Evolutionary conservation across 768 basidiomycete genomes (phyloP).

Genomic region (Suillus fuscotomentosus): DNA sequence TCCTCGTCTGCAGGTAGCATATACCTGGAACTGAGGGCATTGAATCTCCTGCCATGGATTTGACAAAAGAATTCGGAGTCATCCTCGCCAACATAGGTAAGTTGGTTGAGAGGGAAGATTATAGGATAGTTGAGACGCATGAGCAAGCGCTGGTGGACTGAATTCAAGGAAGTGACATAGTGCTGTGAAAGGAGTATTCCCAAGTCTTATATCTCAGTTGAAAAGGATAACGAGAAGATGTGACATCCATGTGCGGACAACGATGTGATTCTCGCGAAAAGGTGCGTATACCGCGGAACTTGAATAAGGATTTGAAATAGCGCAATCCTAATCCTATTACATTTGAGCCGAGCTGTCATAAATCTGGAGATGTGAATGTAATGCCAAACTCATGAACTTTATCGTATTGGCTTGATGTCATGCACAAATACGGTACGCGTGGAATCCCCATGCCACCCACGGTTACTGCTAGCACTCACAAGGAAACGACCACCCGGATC

Average conservation of each 20-base stretch:
- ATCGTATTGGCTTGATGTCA: constrained; percentile 61
- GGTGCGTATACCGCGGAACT: constrained; percentile 32
- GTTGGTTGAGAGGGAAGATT: constrained; percentile 34
- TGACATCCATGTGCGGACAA: constrained; percentile 22
- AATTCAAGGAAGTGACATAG: constrained; percentile 22
- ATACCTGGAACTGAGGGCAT: constrained; percentile 53
- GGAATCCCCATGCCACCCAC: constrained; percentile 92
- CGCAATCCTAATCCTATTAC: constrained; percentile 26
- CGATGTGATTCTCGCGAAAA: constrained; percentile 12
- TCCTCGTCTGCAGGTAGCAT: constrained; percentile 67
- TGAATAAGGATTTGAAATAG: constrained; percentile 32
- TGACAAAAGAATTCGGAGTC: constrained; percentile 53
- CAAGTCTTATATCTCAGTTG: constrained; percentile 28
- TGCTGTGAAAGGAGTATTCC: constrained; percentile 6
- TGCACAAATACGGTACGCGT: constrained; percentile 90
- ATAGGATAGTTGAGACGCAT: constrained; percentile 32
- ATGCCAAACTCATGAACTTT: constrained; percentile 19
- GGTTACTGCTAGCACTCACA: constrained; percentile 89
- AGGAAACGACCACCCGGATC: constrained; percentile 84
- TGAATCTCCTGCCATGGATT: constrained; percentile 53
- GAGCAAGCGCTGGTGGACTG: constrained; percentile 8
- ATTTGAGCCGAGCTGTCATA: constrained; percentile 20
- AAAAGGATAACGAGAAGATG: constrained; percentile 33
- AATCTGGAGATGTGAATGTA: constrained; percentile 11
- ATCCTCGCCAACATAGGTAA: constrained; percentile 41